phyloP scores from a whole-genome alignment of 306 rosid genomes.

The Dryas octopetala region DNA sequence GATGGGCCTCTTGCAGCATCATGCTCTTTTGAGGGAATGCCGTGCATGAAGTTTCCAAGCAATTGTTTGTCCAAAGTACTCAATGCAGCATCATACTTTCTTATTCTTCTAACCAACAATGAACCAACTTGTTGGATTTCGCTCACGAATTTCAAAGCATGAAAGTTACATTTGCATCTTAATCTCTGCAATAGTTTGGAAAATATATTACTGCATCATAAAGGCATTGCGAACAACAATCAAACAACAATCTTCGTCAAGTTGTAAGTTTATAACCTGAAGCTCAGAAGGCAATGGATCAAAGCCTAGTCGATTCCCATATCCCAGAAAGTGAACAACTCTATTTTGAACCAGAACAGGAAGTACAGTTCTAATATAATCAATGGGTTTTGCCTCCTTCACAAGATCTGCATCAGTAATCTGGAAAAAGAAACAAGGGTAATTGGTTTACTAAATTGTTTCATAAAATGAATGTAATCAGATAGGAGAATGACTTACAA shows the following conservation, averaged over 20 bases:
- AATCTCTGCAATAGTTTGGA: conserved; percentile 53
- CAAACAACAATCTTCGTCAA: neutral
- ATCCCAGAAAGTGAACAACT: conserved; percentile 87
- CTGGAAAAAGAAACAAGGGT: conserved; percentile 41
- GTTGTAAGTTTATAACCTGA: conserved; percentile 58
- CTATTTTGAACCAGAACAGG: conserved; percentile 67
- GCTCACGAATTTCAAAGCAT: conserved; percentile 71
- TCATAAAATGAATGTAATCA: conserved; percentile 1
- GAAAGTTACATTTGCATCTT: conserved; percentile 98
- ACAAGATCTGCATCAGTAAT: conserved; percentile 84
- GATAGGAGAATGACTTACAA: conserved; percentile 44
- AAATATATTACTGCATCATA: neutral
- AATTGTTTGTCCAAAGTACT: conserved; percentile 70
- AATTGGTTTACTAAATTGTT: conserved; percentile 17
- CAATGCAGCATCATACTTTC: conserved; percentile 47
- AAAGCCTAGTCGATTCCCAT: conserved; percentile 91
- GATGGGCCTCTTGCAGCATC: conserved; percentile 36
- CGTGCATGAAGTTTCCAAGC: conserved; percentile 65
- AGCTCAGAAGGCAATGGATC: conserved; percentile 73
- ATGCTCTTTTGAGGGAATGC: conserved; percentile 26
- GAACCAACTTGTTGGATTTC: conserved; percentile 79
- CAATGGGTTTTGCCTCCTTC: conserved; percentile 82
- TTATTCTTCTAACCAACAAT: conserved; percentile 64
- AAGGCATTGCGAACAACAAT: neutral
- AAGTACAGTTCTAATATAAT: conserved; percentile 58